Evolutionary conservation across 2,329 filamentous ascomycete genomes (phyloP).

Genomic region (Stemphylium lycopersici): DNA sequence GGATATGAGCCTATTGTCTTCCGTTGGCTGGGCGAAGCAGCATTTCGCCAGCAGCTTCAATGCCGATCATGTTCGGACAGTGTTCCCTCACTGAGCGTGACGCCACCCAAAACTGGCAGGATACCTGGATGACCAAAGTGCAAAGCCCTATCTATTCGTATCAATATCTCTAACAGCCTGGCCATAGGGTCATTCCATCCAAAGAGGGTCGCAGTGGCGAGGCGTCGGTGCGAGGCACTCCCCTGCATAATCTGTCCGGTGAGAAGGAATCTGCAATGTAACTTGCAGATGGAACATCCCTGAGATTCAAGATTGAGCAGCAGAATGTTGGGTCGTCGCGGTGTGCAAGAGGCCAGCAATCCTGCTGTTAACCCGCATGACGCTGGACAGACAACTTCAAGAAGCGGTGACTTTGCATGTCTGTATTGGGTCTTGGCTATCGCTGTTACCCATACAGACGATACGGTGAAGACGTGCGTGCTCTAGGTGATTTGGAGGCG

Average conservation of each 20-base stretch:
- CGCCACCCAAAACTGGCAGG: too few relatives aligned
- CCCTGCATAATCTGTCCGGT: neutral
- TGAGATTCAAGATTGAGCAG: neutral
- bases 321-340: neutral
- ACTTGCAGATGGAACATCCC: neutral
- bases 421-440: neutral
- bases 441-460: neutral
- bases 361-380: neutral
- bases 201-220: neutral
- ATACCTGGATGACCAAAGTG: too few relatives aligned
- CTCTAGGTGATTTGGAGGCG: neutral
- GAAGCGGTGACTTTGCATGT: constrained; percentile 2
- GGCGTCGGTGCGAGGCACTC: neutral
- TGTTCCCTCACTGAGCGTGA: neutral
- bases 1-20: neutral
- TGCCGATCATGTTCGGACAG: neutral
- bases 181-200: neutral
- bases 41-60: neutral
- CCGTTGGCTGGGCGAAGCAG: neutral
- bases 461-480: constrained; percentile 8
- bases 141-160: too few relatives aligned
- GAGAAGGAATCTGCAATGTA: neutral
- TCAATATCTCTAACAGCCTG: too few relatives aligned
- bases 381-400: neutral
- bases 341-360: neutral